Conservation (phyloP, 306 rosid genomes). For the Astragalus membranaceus region DNA sequence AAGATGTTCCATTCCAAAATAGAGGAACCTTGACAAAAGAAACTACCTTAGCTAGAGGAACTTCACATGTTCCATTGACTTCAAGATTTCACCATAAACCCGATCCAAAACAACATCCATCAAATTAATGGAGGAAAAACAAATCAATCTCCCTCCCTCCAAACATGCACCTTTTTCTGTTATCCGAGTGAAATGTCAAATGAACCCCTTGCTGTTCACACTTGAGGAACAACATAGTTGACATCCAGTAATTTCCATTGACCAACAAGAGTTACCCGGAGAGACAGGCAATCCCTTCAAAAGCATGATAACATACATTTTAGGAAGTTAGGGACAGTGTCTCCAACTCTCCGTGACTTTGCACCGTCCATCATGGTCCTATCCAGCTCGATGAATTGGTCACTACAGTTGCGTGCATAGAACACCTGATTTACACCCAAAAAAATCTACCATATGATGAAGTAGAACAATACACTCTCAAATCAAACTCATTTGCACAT, state of each 20-base stretch:
- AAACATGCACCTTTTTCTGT: background rate
- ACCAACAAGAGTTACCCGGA: background rate
- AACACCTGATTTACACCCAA: too few species aligned
- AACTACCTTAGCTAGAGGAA: background rate
- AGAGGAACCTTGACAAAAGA: background rate
- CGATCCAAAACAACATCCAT: background rate
- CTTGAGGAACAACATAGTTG: background rate
- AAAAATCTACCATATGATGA: background rate
- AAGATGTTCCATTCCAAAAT: background rate
- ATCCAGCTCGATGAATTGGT: too few species aligned
- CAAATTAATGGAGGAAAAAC: background rate
- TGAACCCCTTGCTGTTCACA: background rate
- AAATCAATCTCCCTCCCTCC: background rate
- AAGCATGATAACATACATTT: background rate
- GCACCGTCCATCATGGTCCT: too few species aligned
- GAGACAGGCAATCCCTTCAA: background rate
- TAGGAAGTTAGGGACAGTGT: background rate
- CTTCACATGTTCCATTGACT: background rate
- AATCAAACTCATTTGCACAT: constrained; percentile 8
- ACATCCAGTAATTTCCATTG: background rate
- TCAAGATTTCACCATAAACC: background rate
- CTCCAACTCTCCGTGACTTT: background rate
- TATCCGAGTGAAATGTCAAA: background rate
- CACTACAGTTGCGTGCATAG: too few species aligned
- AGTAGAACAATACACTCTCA: background rate